Evolutionary conservation across 176 grass and related monocot species (phyloP).

Genomic region (sorghum (Sorghum bicolor)): Sorghum_bicolor_NCBIv3 NC_012872.2:5618001-5618500

Average conservation of each 20-base stretch:
- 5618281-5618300: no score
- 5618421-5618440: not conserved
- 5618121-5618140: not conserved
- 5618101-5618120: constrained; percentile 1
- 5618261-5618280: no score
- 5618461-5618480: constrained; percentile 16
- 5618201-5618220: no score
- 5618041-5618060: constrained; percentile 37
- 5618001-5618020: constrained; percentile 44
- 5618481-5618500: constrained; percentile 12
- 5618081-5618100: constrained; percentile 32
- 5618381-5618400: not conserved
- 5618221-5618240: no score
- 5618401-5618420: not conserved
- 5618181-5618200: no score
- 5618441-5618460: constrained; percentile 18
- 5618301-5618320: not conserved
- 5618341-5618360: constrained; percentile 52
- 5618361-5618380: constrained; percentile 33
- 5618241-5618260: no score
- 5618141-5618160: no score
- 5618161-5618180: no score
- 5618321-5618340: constrained; percentile 45
- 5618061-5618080: constrained; percentile 33
- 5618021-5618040: constrained; percentile 53